phyloP scores from a whole-genome alignment of 176 grass and related monocot genomes.

The Aegilops bicornis region DNA sequence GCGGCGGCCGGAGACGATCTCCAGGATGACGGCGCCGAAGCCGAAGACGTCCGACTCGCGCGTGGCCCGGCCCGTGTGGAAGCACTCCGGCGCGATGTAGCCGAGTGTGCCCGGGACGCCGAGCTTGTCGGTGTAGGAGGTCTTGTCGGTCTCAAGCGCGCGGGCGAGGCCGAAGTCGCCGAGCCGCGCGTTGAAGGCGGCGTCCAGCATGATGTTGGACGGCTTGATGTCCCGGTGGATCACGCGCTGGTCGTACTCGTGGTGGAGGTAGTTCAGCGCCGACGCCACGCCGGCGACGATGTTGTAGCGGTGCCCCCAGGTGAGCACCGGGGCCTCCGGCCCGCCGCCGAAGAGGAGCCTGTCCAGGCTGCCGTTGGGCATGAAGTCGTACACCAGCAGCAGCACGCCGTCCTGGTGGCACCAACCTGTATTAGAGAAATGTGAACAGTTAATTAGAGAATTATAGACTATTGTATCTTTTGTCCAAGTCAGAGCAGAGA shows the following conservation, averaged over 20 bases:
- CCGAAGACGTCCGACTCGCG: conserved; percentile 84
- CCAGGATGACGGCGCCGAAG: conserved; percentile 77
- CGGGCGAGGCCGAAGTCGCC: conserved; percentile 97
- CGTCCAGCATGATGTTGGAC: conserved; percentile 95
- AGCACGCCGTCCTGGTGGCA: conserved; percentile 68
- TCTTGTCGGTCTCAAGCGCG: conserved; percentile 83
- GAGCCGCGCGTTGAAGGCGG: conserved; percentile 72
- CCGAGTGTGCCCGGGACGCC: conserved; percentile 77
- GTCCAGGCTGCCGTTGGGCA: conserved; percentile 80
- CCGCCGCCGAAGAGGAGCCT: conserved; percentile 49
- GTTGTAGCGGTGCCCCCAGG: conserved; percentile 70
- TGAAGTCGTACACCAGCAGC: conserved; percentile 82
- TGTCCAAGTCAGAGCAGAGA: too few species aligned
- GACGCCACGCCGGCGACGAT: conserved; percentile 64
- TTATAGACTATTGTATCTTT: not conserved
- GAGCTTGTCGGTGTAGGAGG: conserved; percentile 80
- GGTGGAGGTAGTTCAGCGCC: conserved; percentile 87
- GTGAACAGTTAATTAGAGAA: not conserved
- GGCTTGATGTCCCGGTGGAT: conserved; percentile 99
- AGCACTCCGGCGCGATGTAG: conserved; percentile 95
- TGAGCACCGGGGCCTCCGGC: conserved; percentile 21
- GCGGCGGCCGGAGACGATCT: conserved; percentile 71
- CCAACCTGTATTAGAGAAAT: conserved; percentile 49
- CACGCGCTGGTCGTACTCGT: conserved; percentile 88
- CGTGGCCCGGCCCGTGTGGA: conserved; percentile 87